A percentile compares a stretch with the other conserved stretches of the same genome.
phyloP scores from a whole-genome alignment of 768 basidiomycete species.

The Boletellus emodensis region DNA sequence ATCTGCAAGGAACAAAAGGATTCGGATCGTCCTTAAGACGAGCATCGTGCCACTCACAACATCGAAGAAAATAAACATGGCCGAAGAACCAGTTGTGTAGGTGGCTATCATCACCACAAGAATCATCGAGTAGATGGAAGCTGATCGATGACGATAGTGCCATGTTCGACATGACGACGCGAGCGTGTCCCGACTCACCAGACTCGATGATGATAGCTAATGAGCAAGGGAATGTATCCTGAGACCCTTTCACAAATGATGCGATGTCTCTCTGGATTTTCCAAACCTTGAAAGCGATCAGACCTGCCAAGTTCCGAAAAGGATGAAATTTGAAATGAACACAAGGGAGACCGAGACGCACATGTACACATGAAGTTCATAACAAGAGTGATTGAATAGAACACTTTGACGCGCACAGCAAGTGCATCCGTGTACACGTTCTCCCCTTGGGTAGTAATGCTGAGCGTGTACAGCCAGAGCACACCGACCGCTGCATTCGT shows the following conservation, averaged over 20 bases:
- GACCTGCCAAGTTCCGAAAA: not conserved
- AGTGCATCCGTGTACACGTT: not conserved
- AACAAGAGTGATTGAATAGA: not conserved
- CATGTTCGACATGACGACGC: too few relatives aligned
- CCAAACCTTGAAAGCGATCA: not conserved
- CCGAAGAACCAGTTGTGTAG: not conserved
- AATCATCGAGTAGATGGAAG: not conserved
- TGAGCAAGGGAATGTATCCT: not conserved
- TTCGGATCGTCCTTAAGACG: not conserved
- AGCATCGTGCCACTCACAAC: constrained; percentile 1
- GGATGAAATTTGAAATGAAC: not conserved
- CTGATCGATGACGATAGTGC: not conserved
- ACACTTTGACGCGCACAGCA: not conserved
- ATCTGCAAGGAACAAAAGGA: constrained; percentile 1
- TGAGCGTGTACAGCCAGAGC: not conserved
- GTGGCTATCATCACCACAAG: constrained; percentile 16
- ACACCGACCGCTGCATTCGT: not conserved
- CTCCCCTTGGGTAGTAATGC: not conserved
- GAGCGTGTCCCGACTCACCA: not conserved
- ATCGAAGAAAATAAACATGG: constrained; percentile 13
- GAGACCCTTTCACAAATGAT: not conserved
- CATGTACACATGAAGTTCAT: constrained; percentile 1
- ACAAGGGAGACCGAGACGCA: not conserved
- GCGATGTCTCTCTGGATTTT: not conserved
- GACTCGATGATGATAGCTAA: not conserved